Evolutionary conservation across 2,329 filamentous ascomycete species (phyloP).

Genomic region (Harringtonia lauricola): DNA sequence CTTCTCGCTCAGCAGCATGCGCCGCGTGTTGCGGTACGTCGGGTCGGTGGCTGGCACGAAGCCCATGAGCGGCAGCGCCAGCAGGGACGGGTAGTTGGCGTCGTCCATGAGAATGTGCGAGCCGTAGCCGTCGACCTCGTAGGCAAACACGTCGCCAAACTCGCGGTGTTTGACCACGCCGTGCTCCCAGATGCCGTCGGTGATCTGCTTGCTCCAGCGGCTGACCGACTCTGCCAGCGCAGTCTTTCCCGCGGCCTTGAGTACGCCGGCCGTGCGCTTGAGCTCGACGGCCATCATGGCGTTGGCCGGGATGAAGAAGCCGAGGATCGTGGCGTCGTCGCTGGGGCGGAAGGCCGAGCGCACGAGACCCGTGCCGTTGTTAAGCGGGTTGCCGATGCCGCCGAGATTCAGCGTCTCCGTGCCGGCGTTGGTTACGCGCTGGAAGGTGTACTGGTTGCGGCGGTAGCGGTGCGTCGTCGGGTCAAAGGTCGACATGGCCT

Average conservation of each 20-base stretch:
- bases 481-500: conserved; percentile 74
- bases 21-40: conserved; percentile 80
- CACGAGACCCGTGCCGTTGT: conserved; percentile 71
- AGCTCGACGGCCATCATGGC: conserved; percentile 93
- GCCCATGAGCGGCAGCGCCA: conserved; percentile 69
- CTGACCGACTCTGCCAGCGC: conserved; percentile 44
- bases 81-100: conserved; percentile 72
- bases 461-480: conserved; percentile 49
- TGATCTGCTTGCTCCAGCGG: conserved; percentile 50
- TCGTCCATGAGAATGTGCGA: conserved; percentile 80
- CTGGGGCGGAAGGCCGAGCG: conserved; percentile 89
- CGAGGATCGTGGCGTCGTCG: conserved; percentile 88
- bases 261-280: conserved; percentile 57
- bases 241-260: conserved; percentile 36
- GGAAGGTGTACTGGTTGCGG: conserved; percentile 78
- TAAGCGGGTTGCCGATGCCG: conserved; percentile 86
- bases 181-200: conserved; percentile 71
- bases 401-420: conserved; percentile 81
- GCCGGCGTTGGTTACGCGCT: conserved; percentile 64
- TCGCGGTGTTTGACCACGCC: conserved; percentile 67
- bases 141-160: conserved; percentile 73
- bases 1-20: conserved; percentile 56
- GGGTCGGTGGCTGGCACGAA: conserved; percentile 55
- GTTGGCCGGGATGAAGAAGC: conserved; percentile 91
- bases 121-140: conserved; percentile 80